Evolutionary conservation across 176 grass and related monocot genomes (phyloP), one percentile per base, ranked within the genome.

Genomic region (Lolium perenne): DNA sequence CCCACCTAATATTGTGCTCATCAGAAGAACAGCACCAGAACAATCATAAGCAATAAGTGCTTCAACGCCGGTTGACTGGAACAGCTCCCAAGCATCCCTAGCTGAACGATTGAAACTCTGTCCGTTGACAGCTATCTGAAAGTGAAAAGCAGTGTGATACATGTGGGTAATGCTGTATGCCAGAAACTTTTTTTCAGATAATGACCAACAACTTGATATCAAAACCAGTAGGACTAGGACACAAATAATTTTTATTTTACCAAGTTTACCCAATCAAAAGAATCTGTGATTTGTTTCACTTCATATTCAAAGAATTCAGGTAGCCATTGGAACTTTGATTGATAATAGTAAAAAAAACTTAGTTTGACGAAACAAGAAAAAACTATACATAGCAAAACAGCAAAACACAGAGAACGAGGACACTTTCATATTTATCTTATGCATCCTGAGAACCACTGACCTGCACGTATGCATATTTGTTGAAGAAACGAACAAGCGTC

Each of bases 391-490:
- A 55, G 8, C 6, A 45, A 45, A 45, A 2, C 41, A 45, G 38
- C 29, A 79, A 83, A 83, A 86, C 22, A 83, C 10, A 40, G 38
- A 45, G 14, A 58, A 87, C 3, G 45, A 17, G 77, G 59, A 40
- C 35, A 55, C 3, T 72, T 63, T 48, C 35, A 82, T 47, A 79
- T 64, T 56, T 46, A 68, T 58, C 56, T 20, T 65, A 41, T 38
- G 67, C 18, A 83, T 79, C 46, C 47, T 81, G 59, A 79, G 43
- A 87, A 80, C 63, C 73, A 87, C 91, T 71, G 53, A 99, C 97
- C 92, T 95, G 93, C 22, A 99, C 97, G 88, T 99, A 99, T 62
- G 97, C 97, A 80, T 99, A 99, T 80, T 98, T 99, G 86, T 99
- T 99, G 91, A 99, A 99, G 92, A 96, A 99, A 61, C 97, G 92